Evolutionary conservation across 805 yeast species (phyloP).

Genomic region (Saccharomyces paradoxus): DNA sequence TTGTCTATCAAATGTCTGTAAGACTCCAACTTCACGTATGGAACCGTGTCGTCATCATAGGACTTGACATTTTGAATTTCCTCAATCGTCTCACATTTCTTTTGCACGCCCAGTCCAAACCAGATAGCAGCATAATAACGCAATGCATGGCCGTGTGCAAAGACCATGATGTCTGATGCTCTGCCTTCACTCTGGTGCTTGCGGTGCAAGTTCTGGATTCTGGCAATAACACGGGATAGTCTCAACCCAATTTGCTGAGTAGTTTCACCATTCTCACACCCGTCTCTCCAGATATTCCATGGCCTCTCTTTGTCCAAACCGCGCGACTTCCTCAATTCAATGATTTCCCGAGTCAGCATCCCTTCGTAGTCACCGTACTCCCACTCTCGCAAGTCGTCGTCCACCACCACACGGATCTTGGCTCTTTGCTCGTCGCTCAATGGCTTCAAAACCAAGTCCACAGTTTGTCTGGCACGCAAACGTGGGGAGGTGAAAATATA

Average conservation of each 20-base stretch:
- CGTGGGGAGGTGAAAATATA: slow-evolving; percentile 76
- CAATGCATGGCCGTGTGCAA: slow-evolving; percentile 90
- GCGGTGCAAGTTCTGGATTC: slow-evolving; percentile 54
- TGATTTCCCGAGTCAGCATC: slow-evolving; percentile 56
- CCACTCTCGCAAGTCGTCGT: slow-evolving; percentile 84
- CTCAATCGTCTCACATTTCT: slow-evolving; percentile 16
- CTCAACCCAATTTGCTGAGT: slow-evolving; percentile 59
- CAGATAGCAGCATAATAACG: slow-evolving; percentile 87
- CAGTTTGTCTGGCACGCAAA: slow-evolving; percentile 67
- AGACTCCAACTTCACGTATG: slow-evolving; percentile 28
- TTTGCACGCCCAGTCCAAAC: slow-evolving; percentile 41
- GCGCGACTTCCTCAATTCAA: slow-evolving; percentile 45
- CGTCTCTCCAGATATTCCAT: slow-evolving; percentile 88
- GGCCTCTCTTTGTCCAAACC: slow-evolving; percentile 45
- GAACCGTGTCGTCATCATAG: slow-evolving; percentile 28
- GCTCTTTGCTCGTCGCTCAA: slow-evolving; percentile 37
- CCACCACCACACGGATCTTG: slow-evolving; percentile 39
- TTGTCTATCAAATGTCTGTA: slow-evolving; percentile 38
- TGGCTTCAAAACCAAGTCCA: slow-evolving; percentile 49
- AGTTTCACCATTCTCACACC: slow-evolving; percentile 86
- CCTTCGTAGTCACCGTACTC: slow-evolving; percentile 97
- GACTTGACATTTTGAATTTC: slow-evolving; percentile 17
- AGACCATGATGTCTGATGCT: slow-evolving; percentile 67
- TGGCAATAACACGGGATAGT: slow-evolving; percentile 59
- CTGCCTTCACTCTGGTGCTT: slow-evolving; percentile 42